Evolutionary conservation across 2,329 filamentous ascomycete species (phyloP).

Genomic region (Aspergillus aculeatinus): DNA sequence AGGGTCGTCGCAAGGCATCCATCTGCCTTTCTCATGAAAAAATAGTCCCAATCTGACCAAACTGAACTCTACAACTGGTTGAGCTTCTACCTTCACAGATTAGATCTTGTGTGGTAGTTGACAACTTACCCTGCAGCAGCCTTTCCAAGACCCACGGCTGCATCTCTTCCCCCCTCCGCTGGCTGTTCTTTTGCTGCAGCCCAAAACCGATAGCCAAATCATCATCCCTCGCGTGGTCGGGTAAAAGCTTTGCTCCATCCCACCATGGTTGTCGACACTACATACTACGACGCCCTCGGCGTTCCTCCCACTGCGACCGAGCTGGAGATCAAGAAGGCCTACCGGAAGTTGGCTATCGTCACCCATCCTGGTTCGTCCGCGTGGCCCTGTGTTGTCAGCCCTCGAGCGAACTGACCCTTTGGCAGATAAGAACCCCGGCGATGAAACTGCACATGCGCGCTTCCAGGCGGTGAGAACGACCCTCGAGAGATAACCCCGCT

Average conservation of each 20-base stretch:
- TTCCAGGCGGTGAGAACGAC: constrained; percentile 73
- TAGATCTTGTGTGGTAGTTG: background rate
- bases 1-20: constrained; percentile 18
- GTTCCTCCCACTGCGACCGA: constrained; percentile 82
- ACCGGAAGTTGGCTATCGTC: constrained; percentile 89
- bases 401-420: constrained; percentile 14
- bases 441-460: constrained; percentile 87
- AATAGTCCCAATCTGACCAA: constrained; percentile 11
- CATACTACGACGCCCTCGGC: constrained; percentile 83
- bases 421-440: constrained; percentile 93
- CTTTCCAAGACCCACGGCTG: background rate
- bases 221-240: constrained; percentile 3
- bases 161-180: background rate
- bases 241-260: constrained; percentile 7
- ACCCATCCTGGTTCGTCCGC: constrained; percentile 75
- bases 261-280: constrained; percentile 81
- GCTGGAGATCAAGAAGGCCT: constrained; percentile 95
- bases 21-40: constrained; percentile 21
- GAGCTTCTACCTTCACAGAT: background rate
- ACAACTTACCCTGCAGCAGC: background rate
- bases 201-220: background rate
- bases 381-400: constrained; percentile 15
- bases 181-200: background rate
- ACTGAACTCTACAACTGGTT: background rate
- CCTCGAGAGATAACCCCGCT: background rate